phyloP scores from a whole-genome alignment of 768 basidiomycete species.

The Leccinum arenicola region DNA sequence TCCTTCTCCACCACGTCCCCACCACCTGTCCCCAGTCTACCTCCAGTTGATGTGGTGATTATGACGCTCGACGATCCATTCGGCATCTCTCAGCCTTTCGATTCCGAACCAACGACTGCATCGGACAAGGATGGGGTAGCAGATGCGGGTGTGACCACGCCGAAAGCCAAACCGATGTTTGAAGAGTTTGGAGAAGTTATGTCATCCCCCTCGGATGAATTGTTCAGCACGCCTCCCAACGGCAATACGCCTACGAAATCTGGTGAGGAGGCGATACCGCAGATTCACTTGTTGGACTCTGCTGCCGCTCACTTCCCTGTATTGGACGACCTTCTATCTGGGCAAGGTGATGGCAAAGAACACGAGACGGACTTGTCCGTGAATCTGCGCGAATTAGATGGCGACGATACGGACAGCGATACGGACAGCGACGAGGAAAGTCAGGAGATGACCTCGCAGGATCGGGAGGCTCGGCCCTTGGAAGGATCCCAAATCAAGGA shows the following conservation, averaged over 20 bases:
- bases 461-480: slow-evolving; percentile 17
- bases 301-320: slow-evolving; percentile 36
- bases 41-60: slow-evolving; percentile 5
- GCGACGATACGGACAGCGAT: slow-evolving; percentile 54
- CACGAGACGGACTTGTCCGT: slow-evolving; percentile 51
- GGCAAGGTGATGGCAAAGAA: slow-evolving; percentile 28
- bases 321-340: slow-evolving; percentile 30
- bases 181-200: slow-evolving; percentile 22
- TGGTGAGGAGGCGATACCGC: slow-evolving; percentile 11
- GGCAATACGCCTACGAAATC: slow-evolving; percentile 30
- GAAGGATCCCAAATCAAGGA: slow-evolving; percentile 16
- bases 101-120: slow-evolving; percentile 8
- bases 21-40: slow-evolving; percentile 35
- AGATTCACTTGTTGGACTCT: slow-evolving; percentile 26
- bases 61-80: slow-evolving; percentile 47
- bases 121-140: slow-evolving; percentile 19
- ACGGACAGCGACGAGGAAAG: slow-evolving; percentile 47
- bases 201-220: slow-evolving; percentile 38
- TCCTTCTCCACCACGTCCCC: slow-evolving; percentile 42
- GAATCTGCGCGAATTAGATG: slow-evolving; percentile 57
- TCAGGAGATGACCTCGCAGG: slow-evolving; percentile 27
- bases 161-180: slow-evolving; percentile 12
- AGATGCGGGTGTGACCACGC: slow-evolving; percentile 22
- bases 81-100: slow-evolving; percentile 40
- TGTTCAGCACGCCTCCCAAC: slow-evolving; percentile 61